Evolutionary conservation across 768 basidiomycete species (phyloP).

Genomic region (Leccinum broughii): DNA sequence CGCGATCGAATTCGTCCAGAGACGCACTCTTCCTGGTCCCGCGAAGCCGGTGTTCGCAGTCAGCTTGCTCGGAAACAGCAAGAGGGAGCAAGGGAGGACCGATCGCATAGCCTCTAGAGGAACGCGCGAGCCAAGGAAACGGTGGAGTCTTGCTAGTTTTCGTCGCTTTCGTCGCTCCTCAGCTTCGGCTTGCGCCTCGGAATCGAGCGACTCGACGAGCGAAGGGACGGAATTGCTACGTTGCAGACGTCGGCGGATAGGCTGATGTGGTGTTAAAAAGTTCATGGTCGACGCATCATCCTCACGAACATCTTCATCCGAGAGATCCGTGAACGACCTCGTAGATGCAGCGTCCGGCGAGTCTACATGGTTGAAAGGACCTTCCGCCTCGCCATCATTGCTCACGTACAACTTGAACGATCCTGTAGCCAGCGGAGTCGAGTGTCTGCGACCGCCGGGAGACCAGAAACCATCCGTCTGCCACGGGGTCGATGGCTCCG

Average conservation of each 20-base stretch:
- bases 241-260: slow-evolving; percentile 23
- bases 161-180: slow-evolving; percentile 70
- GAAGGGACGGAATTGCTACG: slow-evolving; percentile 46
- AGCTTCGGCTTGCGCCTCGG: slow-evolving; percentile 58
- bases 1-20: slow-evolving; percentile 56
- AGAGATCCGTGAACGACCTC: slow-evolving; percentile 61
- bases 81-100: slow-evolving; percentile 35
- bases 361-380: slow-evolving; percentile 13
- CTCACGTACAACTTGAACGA: slow-evolving; percentile 36
- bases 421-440: slow-evolving; percentile 52
- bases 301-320: slow-evolving; percentile 53
- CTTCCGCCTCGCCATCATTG: slow-evolving; percentile 4
- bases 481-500: slow-evolving; percentile 34
- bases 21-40: slow-evolving; percentile 45
- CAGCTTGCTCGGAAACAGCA: slow-evolving; percentile 30
- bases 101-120: slow-evolving; percentile 59
- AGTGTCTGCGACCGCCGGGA: slow-evolving; percentile 48
- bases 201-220: slow-evolving; percentile 47
- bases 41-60: slow-evolving; percentile 44
- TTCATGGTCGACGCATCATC: slow-evolving; percentile 36
- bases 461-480: slow-evolving; percentile 35
- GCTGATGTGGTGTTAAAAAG: slow-evolving; percentile 29
- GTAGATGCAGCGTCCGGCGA: slow-evolving; percentile 30
- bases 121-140: slow-evolving; percentile 79
- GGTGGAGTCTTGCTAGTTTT: slow-evolving; percentile 77